Evolutionary conservation across 2,329 filamentous ascomycete species (phyloP), one percentile per base, ranked within the genome.

Genomic region (Phyllachora maydis): DNA sequence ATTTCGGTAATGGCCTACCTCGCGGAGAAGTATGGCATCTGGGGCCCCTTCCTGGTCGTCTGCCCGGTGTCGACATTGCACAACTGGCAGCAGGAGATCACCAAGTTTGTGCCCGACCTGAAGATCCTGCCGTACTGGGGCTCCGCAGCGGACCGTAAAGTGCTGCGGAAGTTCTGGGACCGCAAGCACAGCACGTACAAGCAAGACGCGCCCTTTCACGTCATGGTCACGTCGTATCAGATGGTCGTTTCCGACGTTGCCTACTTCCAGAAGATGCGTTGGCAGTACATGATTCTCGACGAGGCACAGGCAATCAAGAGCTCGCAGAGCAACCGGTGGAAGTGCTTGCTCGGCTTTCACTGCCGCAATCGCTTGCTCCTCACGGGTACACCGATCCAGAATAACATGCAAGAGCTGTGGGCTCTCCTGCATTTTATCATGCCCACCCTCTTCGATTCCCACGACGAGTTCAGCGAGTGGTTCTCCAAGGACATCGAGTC

Each of bases 361-460:
- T 95, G 85, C 52, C 76, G 88, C 30, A 98, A 95, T 49, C 70
- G 88, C 35, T 65, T 98, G 22, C 56, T 98, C 21, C 64, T 98
- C 11, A 98, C 88, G 0, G 88, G 88, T 52, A 98, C 88, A 1
- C 88, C 88, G 3, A 95, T 98, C 34, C 88, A 98, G 49, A 98
- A 98, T 56, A 98, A 95, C 59, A 98, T 98, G 88, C 88, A 95
- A 49, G 85, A 98, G 50, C 52, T 98, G 28, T 98, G 88, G 88
- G 88, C 88, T 15, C 52, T 98, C 34, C 61, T 98, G 11, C 88
- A 98, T 60, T 98, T 98, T 54, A 95, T 95, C 54, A 95, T 98
- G 88, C 88, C 88, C n/a, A 92, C 79, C 20, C 60, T 98, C 24
- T 98, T 98, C 49, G 88, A 88, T 47, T 85, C 76, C 1, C 79